Evolutionary conservation across 2,329 filamentous ascomycete species (phyloP).

Genomic region (Trichoderma sp.): DNA sequence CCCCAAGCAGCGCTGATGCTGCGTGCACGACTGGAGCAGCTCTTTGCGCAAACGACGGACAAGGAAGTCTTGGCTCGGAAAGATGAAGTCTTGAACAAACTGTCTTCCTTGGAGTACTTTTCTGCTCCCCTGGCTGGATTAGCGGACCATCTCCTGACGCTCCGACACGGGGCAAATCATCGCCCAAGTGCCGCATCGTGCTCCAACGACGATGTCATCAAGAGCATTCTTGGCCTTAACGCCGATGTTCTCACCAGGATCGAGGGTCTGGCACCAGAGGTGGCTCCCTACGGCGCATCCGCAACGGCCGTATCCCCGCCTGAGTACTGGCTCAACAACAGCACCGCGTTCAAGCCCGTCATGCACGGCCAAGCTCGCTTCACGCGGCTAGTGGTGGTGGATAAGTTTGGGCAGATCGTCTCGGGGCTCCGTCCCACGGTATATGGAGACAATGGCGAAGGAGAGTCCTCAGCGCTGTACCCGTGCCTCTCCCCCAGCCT

Average conservation of each 20-base stretch:
- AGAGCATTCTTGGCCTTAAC: neutral
- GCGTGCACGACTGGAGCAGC: neutral
- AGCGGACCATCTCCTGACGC: constrained; percentile 14
- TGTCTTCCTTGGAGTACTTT: neutral
- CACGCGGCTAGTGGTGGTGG: constrained; percentile 5
- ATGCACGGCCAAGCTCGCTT: constrained; percentile 14
- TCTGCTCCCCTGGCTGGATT: constrained; percentile 4
- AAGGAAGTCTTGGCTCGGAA: neutral
- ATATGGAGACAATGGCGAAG: neutral
- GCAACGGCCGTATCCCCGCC: neutral
- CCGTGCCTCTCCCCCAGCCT: neutral
- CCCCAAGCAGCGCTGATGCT: neutral
- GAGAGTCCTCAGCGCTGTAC: neutral
- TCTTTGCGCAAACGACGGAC: neutral
- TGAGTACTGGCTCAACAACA: too few relatives aligned
- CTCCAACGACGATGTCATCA: neutral
- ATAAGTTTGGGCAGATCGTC: constrained; percentile 20
- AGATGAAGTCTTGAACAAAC: neutral
- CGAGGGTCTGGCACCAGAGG: neutral
- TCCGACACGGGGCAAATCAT: neutral
- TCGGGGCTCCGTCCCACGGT: neutral
- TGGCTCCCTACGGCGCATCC: neutral
- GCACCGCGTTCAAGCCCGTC: neutral
- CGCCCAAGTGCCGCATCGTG: neutral
- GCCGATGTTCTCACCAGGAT: neutral